phyloP scores from a whole-genome alignment of 2,329 filamentous ascomycete genomes.

The Fusarium kyushuense region DNA sequence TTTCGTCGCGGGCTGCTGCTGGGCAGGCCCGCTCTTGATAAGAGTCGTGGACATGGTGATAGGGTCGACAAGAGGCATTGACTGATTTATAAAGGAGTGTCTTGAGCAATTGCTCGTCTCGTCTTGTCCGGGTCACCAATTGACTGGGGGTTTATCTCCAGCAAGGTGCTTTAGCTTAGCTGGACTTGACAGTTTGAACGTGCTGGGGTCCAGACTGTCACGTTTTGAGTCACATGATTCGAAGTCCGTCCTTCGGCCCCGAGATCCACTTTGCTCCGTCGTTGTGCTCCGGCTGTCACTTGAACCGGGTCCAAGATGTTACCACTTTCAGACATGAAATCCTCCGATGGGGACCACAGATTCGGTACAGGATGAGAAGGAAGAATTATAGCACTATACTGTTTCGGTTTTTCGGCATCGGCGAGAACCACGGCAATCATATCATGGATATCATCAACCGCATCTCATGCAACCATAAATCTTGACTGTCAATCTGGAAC shows the following conservation, averaged over 20 bases:
- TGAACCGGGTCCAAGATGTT: neutral
- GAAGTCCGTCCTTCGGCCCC: conserved; percentile 27
- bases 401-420: conserved; percentile 19
- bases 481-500: conserved; percentile 37
- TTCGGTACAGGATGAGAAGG: neutral
- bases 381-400: neutral
- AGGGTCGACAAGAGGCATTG: conserved; percentile 53
- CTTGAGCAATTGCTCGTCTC: conserved; percentile 39
- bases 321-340: conserved; percentile 16
- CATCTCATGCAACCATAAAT: conserved; percentile 38
- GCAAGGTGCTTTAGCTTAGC: conserved; percentile 31
- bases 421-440: conserved; percentile 26
- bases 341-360: conserved; percentile 7
- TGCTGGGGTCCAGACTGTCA: conserved; percentile 28
- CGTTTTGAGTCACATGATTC: conserved; percentile 39
- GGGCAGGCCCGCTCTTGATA: conserved; percentile 49
- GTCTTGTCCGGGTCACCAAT: conserved; percentile 27
- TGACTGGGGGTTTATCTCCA: conserved; percentile 7
- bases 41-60: conserved; percentile 56
- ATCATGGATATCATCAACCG: conserved; percentile 25
- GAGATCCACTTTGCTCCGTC: conserved; percentile 18
- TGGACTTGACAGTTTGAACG: conserved; percentile 37
- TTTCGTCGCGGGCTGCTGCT: conserved; percentile 46
- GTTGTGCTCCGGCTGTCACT: neutral
- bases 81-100: conserved; percentile 25